Evolutionary conservation across 148 eudicot genomes (phyloP), one percentile per base, ranked within the genome.

Genomic region (Rhododendron ferrugineum): DNA sequence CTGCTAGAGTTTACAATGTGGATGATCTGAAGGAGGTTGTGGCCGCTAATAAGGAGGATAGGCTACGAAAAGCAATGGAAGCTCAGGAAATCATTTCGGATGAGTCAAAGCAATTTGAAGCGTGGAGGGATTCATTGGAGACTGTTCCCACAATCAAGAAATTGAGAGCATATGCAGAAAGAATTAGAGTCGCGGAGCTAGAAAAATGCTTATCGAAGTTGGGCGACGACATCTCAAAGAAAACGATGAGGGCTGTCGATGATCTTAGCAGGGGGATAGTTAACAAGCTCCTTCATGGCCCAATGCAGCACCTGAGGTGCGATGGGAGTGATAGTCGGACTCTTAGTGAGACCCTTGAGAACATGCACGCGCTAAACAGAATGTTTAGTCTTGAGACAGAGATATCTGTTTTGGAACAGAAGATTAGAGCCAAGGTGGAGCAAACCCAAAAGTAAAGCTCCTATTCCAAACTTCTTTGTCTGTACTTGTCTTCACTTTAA

Each of bases 1-100:
- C 87, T 64, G 82, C 96, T 42, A 74, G 87, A 23, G 98, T 93
- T 10, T 96, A 92, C 89, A 96, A 96, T 66, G 98, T 96, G 50
- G 98, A 96, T 88, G 98, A 94, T 85, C 94, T 96, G n/a, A 96
- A 92, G 87, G 98, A 96, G 89, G 98, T 96, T 73, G 98, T 96
- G 86, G 96, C 95, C 13, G 98, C 98, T 64, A 96, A 96, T 76
- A 96, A 93, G 84, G 98, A 96, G 87, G 98, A 96, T 70, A 92
- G 98, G 23, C 87, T 92, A 9, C 84, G 98, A 44, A 94, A 96
- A 92, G 98, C 98, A 74, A 91, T 90, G 98, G 98, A 96, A 89
- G 98, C 98, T 80, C 93, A 91, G 73, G 86, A 87, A 54, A 96
- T 96, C 30, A 96, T 96, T 80, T 85, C 83, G 10, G 94, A 92